Evolutionary conservation across 768 basidiomycete species (phyloP).

Genomic region (Lactarius vividus): DNA sequence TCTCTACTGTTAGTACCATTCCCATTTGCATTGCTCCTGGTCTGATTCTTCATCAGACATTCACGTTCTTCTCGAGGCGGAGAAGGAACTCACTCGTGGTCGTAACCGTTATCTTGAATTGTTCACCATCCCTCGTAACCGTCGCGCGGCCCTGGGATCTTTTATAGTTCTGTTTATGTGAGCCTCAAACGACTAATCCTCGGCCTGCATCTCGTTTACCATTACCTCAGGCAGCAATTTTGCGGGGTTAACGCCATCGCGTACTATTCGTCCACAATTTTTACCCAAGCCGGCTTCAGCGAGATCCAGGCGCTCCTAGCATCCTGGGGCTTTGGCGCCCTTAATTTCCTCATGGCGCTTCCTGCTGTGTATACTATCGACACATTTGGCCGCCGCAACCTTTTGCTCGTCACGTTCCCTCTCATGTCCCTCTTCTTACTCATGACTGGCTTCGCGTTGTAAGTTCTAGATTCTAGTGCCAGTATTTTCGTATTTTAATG

Average conservation of each 20-base stretch:
- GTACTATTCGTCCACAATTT: slow-evolving; percentile 81
- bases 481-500: background rate
- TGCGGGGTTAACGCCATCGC: slow-evolving; percentile 79
- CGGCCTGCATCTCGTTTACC: background rate
- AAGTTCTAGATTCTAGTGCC: background rate
- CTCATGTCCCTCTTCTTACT: slow-evolving; percentile 51
- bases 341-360: slow-evolving; percentile 44
- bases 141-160: slow-evolving; percentile 61
- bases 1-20: slow-evolving; percentile 48
- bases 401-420: slow-evolving; percentile 54
- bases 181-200: background rate
- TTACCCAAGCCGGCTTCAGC: slow-evolving; percentile 57
- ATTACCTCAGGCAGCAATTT: slow-evolving; percentile 60
- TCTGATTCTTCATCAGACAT: slow-evolving; percentile 42
- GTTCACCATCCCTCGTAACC: slow-evolving; percentile 72
- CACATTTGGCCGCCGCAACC: slow-evolving; percentile 60
- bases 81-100: slow-evolving; percentile 55
- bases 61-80: slow-evolving; percentile 65
- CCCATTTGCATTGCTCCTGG: background rate
- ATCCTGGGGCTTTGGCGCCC: slow-evolving; percentile 55
- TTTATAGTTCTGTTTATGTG: slow-evolving; percentile 65
- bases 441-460: slow-evolving; percentile 49
- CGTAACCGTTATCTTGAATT: slow-evolving; percentile 61
- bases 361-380: slow-evolving; percentile 55
- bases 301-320: slow-evolving; percentile 55